Base-by-base conservation (phyloP, 2,329 filamentous ascomycete species). In the Pseudogymnoascus sp. region DNA sequence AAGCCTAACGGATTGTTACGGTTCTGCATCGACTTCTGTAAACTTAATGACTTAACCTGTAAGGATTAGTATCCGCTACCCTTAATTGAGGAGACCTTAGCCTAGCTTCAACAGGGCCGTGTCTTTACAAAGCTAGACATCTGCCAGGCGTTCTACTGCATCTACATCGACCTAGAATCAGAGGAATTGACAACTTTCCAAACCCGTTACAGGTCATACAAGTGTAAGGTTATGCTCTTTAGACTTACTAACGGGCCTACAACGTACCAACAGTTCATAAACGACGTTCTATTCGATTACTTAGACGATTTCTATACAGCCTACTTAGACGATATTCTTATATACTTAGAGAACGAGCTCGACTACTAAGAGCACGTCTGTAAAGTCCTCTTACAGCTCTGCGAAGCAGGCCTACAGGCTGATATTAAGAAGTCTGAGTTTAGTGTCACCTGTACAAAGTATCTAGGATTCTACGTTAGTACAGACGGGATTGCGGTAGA, bases 321-420 rank as follows among this genome's bases (percentile, higher is more conserved):
- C 10, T 65, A 65, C 22, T 46, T 65, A 43, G 43, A 65, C 41
- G 33, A 65, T 61, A 65, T 64, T 16, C 31, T 64, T 24, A 62
- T 64, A n/a, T 64, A 60, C 46, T 56, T 11, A 11, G 8, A 33
- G 8, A 33, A 33, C 31, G 8, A 33, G 31, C 31, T 33, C 8
- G 8, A 33, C 31, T 11, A 33, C 31, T 53, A 40, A 3, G 62
- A 62, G 33, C 33, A 35, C 37, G 24, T 63, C n/a, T 40, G 60
- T 41, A 63, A 59, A 26, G 63, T 59, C 0, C 38, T 64, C 8
- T 28, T 31, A 37, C 7, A 40, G 7, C 38, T 64, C 7, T 38
- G n/a, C 7, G 14, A 62, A 43, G 40, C 22, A 38, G 28, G 46
- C 8, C 28, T 63, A 38, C 41, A 56, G 22, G 56, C 63, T 63